Evolutionary conservation across 257 asterid species (phyloP).

Genomic region (Solanum peruvianum): DNA sequence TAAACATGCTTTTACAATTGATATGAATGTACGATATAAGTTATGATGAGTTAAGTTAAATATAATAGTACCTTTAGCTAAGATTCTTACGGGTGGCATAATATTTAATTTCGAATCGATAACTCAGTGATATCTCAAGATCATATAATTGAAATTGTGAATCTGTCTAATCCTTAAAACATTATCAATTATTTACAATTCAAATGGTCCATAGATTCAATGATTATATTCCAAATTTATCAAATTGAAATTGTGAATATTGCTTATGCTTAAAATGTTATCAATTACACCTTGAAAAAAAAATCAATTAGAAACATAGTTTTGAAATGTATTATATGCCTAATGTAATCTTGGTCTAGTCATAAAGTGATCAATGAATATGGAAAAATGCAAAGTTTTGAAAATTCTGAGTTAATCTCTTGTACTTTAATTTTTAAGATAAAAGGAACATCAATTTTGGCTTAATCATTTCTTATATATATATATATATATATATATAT

Average conservation of each 20-base stretch:
- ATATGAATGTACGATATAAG: neutral
- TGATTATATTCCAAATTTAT: neutral
- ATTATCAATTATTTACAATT: neutral
- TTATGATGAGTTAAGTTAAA: neutral
- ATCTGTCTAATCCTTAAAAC: neutral
- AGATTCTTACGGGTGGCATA: neutral
- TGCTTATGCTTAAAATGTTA: neutral
- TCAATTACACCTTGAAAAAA: neutral
- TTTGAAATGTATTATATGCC: neutral
- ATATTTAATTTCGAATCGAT: neutral
- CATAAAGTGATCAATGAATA: neutral
- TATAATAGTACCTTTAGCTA: neutral
- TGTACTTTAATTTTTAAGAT: neutral
- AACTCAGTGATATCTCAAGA: neutral
- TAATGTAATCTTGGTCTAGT: neutral
- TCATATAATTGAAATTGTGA: neutral
- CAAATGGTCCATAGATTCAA: neutral
- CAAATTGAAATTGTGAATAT: neutral
- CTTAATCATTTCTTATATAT: neutral
- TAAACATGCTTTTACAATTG: neutral
- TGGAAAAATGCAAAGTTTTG: neutral
- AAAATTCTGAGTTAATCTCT: neutral
- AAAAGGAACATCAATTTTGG: neutral
- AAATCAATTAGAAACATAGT: neutral
- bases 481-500: too few relatives aligned